Percentiles rank a stretch among this genome's conserved stretches.
phyloP scores from a whole-genome alignment of 805 yeast species.

The Zygosaccharomyces siamensis region DNA sequence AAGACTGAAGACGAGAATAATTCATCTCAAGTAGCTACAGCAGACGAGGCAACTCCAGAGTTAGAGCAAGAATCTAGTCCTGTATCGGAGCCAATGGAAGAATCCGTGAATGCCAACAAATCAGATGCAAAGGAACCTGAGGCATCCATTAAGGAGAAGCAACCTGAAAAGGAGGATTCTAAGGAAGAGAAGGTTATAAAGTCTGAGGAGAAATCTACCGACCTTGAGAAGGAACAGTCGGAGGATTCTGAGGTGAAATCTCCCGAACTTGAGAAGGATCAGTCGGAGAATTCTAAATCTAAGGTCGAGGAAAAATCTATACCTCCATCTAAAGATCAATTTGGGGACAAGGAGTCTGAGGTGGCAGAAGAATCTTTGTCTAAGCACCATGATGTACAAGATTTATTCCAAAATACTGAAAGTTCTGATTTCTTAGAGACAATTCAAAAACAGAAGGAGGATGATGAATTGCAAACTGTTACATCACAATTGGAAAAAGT shows the following conservation, averaged over 20 bases:
- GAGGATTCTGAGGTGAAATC: constrained; percentile 3
- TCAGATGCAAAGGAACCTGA: background rate
- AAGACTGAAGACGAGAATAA: constrained; percentile 17
- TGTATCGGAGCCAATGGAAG: constrained; percentile 9
- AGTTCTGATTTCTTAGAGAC: constrained; percentile 29
- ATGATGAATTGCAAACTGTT: constrained; percentile 34
- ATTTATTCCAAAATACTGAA: constrained; percentile 9
- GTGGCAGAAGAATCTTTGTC: background rate
- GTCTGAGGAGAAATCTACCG: constrained; percentile 2
- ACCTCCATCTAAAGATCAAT: constrained; percentile 8
- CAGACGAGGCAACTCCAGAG: constrained; percentile 38
- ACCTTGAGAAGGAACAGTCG: background rate
- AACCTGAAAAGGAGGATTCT: constrained; percentile 3
- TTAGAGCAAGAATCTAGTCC: constrained; percentile 25
- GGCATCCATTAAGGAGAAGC: constrained; percentile 13
- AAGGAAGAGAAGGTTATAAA: constrained; percentile 5
- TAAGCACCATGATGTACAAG: background rate
- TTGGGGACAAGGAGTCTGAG: background rate
- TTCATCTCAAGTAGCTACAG: constrained; percentile 5
- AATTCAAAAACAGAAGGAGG: constrained; percentile 33
- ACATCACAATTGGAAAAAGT: constrained; percentile 38
- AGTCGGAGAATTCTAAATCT: constrained; percentile 11
- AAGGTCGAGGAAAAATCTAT: constrained; percentile 6
- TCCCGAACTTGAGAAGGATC: constrained; percentile 4
- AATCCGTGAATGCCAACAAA: constrained; percentile 9